A percentile compares a stretch with the other conserved stretches of the same genome.
Conservation (phyloP, 2,329 filamentous ascomycete genomes). For the Sporothrix schenckii region DNA sequence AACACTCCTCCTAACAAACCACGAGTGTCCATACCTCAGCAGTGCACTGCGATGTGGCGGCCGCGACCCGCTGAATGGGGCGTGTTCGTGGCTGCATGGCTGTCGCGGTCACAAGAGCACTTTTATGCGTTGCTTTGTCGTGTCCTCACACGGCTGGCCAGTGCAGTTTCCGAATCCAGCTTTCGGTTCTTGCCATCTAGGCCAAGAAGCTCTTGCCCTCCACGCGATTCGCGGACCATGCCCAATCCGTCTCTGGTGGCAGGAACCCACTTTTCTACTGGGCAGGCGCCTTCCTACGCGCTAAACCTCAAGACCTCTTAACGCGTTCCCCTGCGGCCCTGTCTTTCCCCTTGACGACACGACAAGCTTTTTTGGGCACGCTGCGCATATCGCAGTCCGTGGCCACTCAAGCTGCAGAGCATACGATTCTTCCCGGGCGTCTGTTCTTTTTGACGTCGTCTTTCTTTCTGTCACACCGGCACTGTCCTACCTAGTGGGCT, state of each 20-base stretch:
- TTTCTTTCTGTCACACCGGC: background rate
- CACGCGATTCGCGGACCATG: constrained; percentile 21
- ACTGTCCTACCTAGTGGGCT: background rate
- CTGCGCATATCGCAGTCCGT: constrained; percentile 25
- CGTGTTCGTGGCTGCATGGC: constrained; percentile 48
- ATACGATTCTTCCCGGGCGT: background rate
- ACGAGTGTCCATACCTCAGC: constrained; percentile 48
- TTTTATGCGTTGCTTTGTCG: background rate
- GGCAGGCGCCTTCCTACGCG: constrained; percentile 28
- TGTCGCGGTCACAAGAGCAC: background rate
- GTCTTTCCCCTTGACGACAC: constrained; percentile 8
- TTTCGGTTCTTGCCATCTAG: constrained; percentile 19
- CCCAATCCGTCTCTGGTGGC: constrained; percentile 20
- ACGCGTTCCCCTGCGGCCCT: constrained; percentile 32
- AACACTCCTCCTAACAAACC: background rate
- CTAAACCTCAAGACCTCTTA: constrained; percentile 32
- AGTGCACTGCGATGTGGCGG: constrained; percentile 59
- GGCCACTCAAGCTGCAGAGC: constrained; percentile 6
- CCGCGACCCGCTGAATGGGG: constrained; percentile 59
- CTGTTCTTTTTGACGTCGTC: background rate
- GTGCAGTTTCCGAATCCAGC: constrained; percentile 18
- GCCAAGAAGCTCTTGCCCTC: constrained; percentile 18
- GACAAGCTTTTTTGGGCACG: constrained; percentile 24
- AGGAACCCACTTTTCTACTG: constrained; percentile 23
- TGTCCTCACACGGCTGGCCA: constrained; percentile 3